Conservation (phyloP, 352 stramenopile genomes). For the Globisporangium perplexum region DNA sequence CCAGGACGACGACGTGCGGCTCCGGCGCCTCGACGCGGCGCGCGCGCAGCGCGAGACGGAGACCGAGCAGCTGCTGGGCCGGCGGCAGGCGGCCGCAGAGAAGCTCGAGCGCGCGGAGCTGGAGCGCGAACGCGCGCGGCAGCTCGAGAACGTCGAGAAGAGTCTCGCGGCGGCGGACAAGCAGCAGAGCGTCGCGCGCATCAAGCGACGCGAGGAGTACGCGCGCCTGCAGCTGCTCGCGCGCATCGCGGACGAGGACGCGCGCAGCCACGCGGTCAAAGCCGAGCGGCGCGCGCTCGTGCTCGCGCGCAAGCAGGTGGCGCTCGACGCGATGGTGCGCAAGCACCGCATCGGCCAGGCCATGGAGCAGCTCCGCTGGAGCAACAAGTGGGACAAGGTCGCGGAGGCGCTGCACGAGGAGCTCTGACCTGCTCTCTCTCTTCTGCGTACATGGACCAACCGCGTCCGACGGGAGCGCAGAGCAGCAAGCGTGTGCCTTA, state of each 20-base stretch:
- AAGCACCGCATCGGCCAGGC: conserved; percentile 64
- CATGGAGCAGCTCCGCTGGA: conserved; percentile 56
- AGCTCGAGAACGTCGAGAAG: conserved; percentile 50
- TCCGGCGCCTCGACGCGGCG: conserved; percentile 54
- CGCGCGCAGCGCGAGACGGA: conserved; percentile 32
- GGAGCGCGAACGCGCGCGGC: conserved; percentile 38
- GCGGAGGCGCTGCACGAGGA: conserved; percentile 59
- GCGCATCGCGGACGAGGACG: conserved; percentile 55
- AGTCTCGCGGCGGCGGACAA: conserved; percentile 49
- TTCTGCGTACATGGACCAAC: background rate
- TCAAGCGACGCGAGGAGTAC: conserved; percentile 72
- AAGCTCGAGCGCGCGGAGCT: conserved; percentile 35
- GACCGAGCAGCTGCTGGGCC: conserved; percentile 30
- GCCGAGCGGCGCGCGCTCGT: conserved; percentile 52
- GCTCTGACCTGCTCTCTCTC: too few species aligned
- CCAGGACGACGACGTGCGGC: conserved; percentile 61
- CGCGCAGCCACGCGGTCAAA: conserved; percentile 52
- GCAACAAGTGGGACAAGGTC: conserved; percentile 76
- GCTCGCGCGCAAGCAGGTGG: conserved; percentile 52
- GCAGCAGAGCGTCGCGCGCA: conserved; percentile 60
- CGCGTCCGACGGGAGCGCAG: background rate
- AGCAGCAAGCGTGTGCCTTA: background rate
- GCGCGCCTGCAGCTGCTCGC: conserved; percentile 48
- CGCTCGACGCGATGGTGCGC: conserved; percentile 54
- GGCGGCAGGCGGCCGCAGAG: conserved; percentile 32